phyloP scores from a whole-genome alignment of 164 flowering plant species.

The Berberis thunbergii region DNA sequence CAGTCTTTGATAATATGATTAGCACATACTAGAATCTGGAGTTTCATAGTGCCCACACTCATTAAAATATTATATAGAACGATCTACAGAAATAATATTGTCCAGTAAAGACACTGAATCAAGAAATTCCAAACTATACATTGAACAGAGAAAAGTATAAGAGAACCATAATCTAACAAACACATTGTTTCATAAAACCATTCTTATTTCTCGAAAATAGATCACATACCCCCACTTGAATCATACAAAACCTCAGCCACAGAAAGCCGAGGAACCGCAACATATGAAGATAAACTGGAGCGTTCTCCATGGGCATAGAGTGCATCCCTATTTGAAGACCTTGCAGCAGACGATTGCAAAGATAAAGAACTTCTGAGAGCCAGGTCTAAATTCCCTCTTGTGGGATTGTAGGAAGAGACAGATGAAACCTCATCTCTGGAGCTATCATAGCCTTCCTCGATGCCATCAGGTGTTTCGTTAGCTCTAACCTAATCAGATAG shows the following conservation, averaged over 20 bases:
- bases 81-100: too few relatives aligned
- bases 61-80: too few relatives aligned
- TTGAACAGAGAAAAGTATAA: background rate
- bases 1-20: too few relatives aligned
- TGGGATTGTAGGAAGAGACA: conserved; percentile 77
- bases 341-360: conserved; percentile 49
- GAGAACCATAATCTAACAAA: background rate
- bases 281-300: conserved; percentile 45
- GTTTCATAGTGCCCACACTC: too few relatives aligned
- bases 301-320: conserved; percentile 47
- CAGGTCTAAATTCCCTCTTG: conserved; percentile 48
- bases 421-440: conserved; percentile 82
- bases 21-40: too few relatives aligned
- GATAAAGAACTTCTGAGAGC: conserved; percentile 77
- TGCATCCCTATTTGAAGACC: conserved; percentile 44
- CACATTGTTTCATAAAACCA: background rate
- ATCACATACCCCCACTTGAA: conserved; percentile 44
- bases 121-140: background rate
- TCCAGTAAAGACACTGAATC: background rate
- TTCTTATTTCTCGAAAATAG: conserved; percentile 2
- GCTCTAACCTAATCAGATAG: conserved; percentile 51
- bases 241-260: conserved; percentile 65
- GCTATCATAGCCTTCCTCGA: conserved; percentile 92
- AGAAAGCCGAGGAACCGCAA: conserved; percentile 48
- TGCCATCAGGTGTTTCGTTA: conserved; percentile 62